phyloP scores from a whole-genome alignment of 2,329 filamentous ascomycete genomes.

The Microascus cirrosus region DNA sequence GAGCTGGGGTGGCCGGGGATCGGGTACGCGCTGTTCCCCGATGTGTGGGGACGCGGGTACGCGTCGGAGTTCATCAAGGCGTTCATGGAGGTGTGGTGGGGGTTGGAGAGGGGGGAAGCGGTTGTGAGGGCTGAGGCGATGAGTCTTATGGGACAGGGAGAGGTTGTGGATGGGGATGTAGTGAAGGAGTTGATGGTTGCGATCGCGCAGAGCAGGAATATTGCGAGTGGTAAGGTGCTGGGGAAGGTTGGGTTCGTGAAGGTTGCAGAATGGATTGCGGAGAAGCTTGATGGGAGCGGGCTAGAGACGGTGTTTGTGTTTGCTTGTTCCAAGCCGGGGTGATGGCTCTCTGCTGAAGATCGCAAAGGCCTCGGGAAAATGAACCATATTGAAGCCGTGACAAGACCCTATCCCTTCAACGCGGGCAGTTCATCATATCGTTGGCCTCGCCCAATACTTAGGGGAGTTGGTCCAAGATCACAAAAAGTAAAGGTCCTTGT shows the following conservation, averaged over 20 bases:
- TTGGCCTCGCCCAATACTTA: too few relatives aligned
- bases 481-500: too few relatives aligned
- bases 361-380: too few relatives aligned
- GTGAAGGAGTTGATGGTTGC: constrained; percentile 31
- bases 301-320: background rate
- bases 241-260: constrained; percentile 40
- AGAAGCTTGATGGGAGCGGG: background rate
- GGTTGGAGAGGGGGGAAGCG: constrained; percentile 31
- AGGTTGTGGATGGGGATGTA: constrained; percentile 10
- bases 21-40: constrained; percentile 44
- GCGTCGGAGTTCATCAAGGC: constrained; percentile 43
- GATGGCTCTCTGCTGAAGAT: background rate
- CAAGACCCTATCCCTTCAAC: too few relatives aligned
- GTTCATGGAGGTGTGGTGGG: constrained; percentile 34
- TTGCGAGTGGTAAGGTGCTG: constrained; percentile 43
- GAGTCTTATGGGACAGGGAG: constrained; percentile 16
- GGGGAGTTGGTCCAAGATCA: too few relatives aligned
- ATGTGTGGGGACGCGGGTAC: constrained; percentile 44
- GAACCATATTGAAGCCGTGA: too few relatives aligned
- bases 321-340: background rate
- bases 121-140: constrained; percentile 29
- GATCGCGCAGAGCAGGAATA: constrained; percentile 36
- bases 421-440: too few relatives aligned
- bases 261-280: background rate
- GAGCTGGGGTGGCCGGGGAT: constrained; percentile 43